Conservation (phyloP, 257 asterid species). For the Nyctanthes arbortristis region DNA sequence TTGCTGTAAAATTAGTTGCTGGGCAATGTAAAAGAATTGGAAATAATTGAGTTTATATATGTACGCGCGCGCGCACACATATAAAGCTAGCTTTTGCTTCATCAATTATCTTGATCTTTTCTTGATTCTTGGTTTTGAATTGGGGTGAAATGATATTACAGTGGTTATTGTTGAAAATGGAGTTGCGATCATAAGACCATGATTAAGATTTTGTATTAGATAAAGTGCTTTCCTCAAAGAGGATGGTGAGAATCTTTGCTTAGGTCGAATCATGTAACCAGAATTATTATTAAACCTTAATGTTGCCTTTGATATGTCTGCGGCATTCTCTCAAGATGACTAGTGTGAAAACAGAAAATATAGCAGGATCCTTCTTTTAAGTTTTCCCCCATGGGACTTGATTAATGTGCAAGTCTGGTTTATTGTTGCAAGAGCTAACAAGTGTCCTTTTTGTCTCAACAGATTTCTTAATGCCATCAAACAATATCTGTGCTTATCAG, state of each 20-base stretch:
- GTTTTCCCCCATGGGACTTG: no score
- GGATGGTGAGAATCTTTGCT: neutral
- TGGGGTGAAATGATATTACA: no score
- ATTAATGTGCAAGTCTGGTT: neutral
- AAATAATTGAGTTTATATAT: no score
- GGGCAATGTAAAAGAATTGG: neutral
- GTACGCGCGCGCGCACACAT: no score
- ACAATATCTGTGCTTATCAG: slow-evolving; percentile 88
- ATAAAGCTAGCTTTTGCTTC: no score
- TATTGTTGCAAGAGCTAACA: neutral
- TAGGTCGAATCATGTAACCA: neutral
- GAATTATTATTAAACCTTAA: neutral
- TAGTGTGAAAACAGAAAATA: neutral
- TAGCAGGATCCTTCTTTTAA: neutral
- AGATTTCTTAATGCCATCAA: slow-evolving; percentile 71
- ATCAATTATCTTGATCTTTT: no score
- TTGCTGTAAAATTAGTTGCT: neutral
- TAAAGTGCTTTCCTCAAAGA: neutral
- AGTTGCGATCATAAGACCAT: neutral
- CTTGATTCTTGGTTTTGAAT: no score
- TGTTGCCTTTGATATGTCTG: neutral
- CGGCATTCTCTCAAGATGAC: neutral
- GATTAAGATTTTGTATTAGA: neutral
- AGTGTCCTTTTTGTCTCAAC: neutral
- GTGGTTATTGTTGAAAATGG: no score